These are phyloP conservation scores for Gentiana straminea DNA, from an alignment of 257 asterid species.

Conservation along the genomic window DNA sequence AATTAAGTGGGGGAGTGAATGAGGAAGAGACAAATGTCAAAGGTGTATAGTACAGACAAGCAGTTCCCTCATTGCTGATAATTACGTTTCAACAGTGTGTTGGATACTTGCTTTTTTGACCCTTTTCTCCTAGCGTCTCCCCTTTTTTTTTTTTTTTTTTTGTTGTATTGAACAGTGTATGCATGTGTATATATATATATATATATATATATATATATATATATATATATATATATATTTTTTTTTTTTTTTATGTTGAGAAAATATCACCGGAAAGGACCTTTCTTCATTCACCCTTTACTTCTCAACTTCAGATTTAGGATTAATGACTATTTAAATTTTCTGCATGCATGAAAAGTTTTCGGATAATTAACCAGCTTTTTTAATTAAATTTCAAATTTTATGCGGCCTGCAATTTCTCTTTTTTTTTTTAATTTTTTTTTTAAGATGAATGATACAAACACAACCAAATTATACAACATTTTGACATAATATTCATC, in stretches of 20 bases:
- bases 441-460: too few species aligned
- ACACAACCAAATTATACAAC: too few species aligned
- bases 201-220: too few species aligned
- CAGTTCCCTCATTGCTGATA: constrained; percentile 8
- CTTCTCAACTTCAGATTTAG: neutral
- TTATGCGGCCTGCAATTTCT: too few species aligned
- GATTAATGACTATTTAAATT: neutral
- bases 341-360: neutral
- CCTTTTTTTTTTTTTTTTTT: neutral
- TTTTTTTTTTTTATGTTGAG: neutral
- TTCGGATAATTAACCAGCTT: too few species aligned
- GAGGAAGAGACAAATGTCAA: constrained; percentile 17
- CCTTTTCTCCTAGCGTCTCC: neutral
- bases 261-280: neutral
- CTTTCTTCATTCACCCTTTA: neutral
- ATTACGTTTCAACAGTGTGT: constrained; percentile 29
- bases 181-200: too few species aligned
- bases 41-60: constrained; percentile 10
- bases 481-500: too few species aligned
- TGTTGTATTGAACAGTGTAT: too few species aligned
- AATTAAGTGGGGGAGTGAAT: constrained; percentile 12
- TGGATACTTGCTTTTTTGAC: constrained; percentile 17
- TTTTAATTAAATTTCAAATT: too few species aligned
- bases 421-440: too few species aligned
- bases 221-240: too few species aligned